A percentile compares a stretch with the other conserved stretches of the same genome.
Evolutionary conservation across 73 alveolate species (phyloP).

Genomic region (Paramecium pentaurelia): DNA sequence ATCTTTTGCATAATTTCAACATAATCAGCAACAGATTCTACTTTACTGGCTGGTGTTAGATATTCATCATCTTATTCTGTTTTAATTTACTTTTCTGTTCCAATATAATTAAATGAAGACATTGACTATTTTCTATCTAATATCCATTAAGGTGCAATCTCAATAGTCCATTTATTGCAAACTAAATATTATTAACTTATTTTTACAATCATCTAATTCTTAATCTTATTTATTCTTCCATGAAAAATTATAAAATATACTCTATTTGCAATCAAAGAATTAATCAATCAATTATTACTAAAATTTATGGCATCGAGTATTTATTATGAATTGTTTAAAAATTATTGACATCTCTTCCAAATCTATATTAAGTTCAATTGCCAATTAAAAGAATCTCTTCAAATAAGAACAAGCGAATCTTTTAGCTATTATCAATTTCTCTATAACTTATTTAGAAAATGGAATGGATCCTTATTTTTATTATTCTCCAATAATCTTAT

Average conservation of each 20-base stretch:
- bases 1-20: not conserved
- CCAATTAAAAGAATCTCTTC: slow-evolving; percentile 8
- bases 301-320: not conserved
- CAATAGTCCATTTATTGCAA: not conserved
- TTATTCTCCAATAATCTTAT: not conserved
- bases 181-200: not conserved
- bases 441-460: not conserved
- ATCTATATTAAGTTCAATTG: not conserved
- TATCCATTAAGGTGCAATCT: not conserved
- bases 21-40: not conserved
- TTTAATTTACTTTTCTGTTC: not conserved
- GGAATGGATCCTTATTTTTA: not conserved
- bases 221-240: not conserved
- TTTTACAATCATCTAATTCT: not conserved
- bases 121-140: not conserved
- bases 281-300: not conserved
- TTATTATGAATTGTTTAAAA: not conserved
- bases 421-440: not conserved
- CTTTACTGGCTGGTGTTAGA: slow-evolving; percentile 4
- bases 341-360: not conserved
- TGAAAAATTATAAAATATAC: not conserved
- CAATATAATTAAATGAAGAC: not conserved
- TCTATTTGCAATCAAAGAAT: not conserved
- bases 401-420: slow-evolving; percentile 31
- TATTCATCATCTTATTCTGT: not conserved